phyloP scores from a whole-genome alignment of 768 basidiomycete genomes.

The Brasilioporus rufonigricans region DNA sequence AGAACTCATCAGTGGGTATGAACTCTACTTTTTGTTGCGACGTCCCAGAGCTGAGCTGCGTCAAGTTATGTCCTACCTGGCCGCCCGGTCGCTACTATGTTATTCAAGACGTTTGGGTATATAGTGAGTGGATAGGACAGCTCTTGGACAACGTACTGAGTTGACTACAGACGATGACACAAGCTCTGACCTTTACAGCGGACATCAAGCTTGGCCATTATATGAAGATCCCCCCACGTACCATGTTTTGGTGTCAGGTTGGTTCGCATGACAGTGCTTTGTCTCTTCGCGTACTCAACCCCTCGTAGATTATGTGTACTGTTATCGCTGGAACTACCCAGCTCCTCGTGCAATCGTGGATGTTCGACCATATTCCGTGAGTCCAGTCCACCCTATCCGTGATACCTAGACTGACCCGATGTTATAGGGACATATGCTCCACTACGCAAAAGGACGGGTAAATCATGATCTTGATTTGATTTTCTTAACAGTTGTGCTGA shows the following conservation, averaged over 20 bases:
- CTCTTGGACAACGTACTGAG: no score
- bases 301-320: no score
- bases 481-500: no score
- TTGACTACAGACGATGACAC: slow-evolving; percentile 35
- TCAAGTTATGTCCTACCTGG: slow-evolving; percentile 73
- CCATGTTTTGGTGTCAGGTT: slow-evolving; percentile 75
- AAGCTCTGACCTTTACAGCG: slow-evolving; percentile 63
- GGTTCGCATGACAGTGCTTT: no score
- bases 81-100: slow-evolving; percentile 76
- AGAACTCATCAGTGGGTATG: slow-evolving; percentile 69
- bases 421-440: slow-evolving; percentile 51
- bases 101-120: slow-evolving; percentile 84
- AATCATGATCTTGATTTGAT: no score
- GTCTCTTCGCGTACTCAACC: no score
- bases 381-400: no score
- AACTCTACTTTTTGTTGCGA: neutral
- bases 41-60: neutral
- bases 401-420: slow-evolving; percentile 45
- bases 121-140: no score
- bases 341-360: slow-evolving; percentile 73
- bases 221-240: slow-evolving; percentile 57
- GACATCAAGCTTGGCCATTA: slow-evolving; percentile 83
- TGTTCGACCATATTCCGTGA: slow-evolving; percentile 60
- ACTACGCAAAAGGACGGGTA: no score
- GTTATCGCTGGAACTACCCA: slow-evolving; percentile 70